Conservation (phyloP, 2,329 filamentous ascomycete species). For the Leptographium galeiforme region DNA sequence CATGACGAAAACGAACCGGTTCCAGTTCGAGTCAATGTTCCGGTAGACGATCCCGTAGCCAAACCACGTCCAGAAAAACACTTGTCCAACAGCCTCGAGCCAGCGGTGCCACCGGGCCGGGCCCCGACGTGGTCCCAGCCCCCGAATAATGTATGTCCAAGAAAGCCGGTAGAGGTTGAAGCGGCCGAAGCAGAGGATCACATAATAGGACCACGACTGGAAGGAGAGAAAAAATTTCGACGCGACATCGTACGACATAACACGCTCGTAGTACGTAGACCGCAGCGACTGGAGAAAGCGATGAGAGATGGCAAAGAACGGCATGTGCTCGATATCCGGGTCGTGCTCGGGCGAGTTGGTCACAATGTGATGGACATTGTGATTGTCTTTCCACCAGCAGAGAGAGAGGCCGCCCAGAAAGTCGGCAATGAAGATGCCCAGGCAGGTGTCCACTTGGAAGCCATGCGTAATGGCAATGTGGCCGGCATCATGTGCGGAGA, state of each 20-base stretch:
- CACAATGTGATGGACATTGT: conserved; percentile 94
- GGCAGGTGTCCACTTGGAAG: conserved; percentile 68
- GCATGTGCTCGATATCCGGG: conserved; percentile 85
- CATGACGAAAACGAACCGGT: conserved; percentile 61
- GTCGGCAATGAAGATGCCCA: conserved; percentile 83
- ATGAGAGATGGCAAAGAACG: conserved; percentile 78
- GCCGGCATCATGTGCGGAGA: conserved; percentile 85
- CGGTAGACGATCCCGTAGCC: conserved; percentile 70
- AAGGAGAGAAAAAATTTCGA: conserved; percentile 57
- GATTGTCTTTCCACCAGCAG: conserved; percentile 94
- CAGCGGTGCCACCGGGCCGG: conserved; percentile 73
- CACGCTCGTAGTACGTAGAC: conserved; percentile 71
- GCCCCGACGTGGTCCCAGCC: conserved; percentile 59
- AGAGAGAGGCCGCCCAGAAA: conserved; percentile 80
- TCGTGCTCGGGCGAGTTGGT: conserved; percentile 94
- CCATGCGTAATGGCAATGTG: conserved; percentile 96
- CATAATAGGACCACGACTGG: conserved; percentile 74
- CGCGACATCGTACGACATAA: conserved; percentile 66
- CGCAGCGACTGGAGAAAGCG: conserved; percentile 59
- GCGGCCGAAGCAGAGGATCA: conserved; percentile 64
- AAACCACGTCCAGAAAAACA: conserved; percentile 79
- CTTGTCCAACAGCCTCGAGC: conserved; percentile 62
- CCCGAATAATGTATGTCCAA: conserved; percentile 61
- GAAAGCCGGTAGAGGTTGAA: conserved; percentile 80
- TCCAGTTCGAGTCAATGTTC: conserved; percentile 53